A percentile compares a stretch with the other conserved stretches of the same genome.
These are phyloP conservation scores for Kluyveromyces sp. DNA, from an alignment of 1,139 yeast genomes.

Conservation along the genomic window DNA sequence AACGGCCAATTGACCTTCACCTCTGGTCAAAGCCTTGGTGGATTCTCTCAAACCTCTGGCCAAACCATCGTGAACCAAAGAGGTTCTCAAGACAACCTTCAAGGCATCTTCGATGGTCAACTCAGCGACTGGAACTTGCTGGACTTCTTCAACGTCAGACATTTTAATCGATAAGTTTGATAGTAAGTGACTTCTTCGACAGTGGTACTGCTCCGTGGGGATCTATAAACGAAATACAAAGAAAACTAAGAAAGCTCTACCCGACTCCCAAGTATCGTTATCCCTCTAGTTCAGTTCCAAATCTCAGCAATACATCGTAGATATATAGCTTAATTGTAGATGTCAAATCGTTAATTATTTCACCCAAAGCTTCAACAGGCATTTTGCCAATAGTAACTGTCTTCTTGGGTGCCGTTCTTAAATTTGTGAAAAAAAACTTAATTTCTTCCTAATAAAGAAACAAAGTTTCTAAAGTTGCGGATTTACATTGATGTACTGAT, in stretches of 20 bases:
- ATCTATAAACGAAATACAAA: not conserved
- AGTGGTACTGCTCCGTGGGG: conserved; percentile 72
- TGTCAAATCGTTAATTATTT: no score
- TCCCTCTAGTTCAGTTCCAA: no score
- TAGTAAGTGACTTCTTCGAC: conserved; percentile 74
- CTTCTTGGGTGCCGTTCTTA: no score
- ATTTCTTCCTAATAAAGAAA: no score
- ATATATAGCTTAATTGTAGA: no score
- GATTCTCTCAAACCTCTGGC: conserved; percentile 99
- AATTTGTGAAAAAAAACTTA: no score
- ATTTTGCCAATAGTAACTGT: no score
- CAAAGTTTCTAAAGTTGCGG: no score
- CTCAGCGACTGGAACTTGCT: conserved; percentile 77
- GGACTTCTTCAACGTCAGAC: conserved; percentile 82
- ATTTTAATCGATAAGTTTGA: conserved; percentile 34
- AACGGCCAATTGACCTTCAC: conserved; percentile 97
- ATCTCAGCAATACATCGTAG: no score
- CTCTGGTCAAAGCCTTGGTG: conserved; percentile 95
- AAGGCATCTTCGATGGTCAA: conserved; percentile 98
- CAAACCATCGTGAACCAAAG: conserved; percentile 98
- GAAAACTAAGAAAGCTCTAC: not conserved
- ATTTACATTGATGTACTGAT: no score
- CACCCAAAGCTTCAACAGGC: no score
- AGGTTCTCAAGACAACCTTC: conserved; percentile 96
- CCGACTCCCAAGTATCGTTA: no score